Conservation (phyloP, 768 basidiomycete species). For the Leccinum ochraceum region DNA sequence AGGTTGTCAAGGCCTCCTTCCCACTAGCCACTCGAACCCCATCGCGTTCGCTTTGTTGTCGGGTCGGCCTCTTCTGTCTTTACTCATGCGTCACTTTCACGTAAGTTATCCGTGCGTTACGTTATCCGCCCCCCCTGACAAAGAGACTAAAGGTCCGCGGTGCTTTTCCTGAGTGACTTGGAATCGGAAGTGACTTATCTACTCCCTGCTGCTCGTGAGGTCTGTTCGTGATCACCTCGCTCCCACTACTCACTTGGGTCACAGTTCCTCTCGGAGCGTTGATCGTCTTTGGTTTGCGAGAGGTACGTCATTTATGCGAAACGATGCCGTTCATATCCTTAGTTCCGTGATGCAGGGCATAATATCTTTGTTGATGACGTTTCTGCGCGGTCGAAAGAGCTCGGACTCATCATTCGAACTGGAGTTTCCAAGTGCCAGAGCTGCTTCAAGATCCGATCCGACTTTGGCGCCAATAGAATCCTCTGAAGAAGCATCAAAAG, state of each 20-base stretch:
- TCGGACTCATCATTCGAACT: constrained; percentile 11
- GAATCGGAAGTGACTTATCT: constrained; percentile 42
- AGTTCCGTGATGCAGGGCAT: constrained; percentile 35
- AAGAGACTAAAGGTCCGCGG: constrained; percentile 34
- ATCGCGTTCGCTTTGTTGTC: constrained; percentile 39
- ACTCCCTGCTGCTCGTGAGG: constrained; percentile 51
- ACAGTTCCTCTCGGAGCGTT: constrained; percentile 52
- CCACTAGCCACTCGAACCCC: constrained; percentile 41
- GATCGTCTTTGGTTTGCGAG: constrained; percentile 50
- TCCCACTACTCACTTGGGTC: constrained; percentile 6
- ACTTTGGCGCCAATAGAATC: not conserved
- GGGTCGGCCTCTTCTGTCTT: constrained; percentile 45
- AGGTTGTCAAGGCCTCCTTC: constrained; percentile 39
- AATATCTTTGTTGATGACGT: constrained; percentile 34
- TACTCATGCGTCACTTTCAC: constrained; percentile 45
- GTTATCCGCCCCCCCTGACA: not conserved
- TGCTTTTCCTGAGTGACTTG: constrained; percentile 37
- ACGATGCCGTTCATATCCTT: not conserved
- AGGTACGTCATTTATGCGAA: constrained; percentile 31
- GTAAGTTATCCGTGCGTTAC: constrained; percentile 31
- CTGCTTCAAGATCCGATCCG: constrained; percentile 17
- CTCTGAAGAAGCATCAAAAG: constrained; percentile 7
- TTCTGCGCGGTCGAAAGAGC: constrained; percentile 8
- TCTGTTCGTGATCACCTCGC: not conserved
- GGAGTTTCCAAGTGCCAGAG: constrained; percentile 28